Evolutionary conservation across 176 grass and related monocot genomes (phyloP), one percentile per base, ranked within the genome.

Genomic region (Avena sativa): DNA sequence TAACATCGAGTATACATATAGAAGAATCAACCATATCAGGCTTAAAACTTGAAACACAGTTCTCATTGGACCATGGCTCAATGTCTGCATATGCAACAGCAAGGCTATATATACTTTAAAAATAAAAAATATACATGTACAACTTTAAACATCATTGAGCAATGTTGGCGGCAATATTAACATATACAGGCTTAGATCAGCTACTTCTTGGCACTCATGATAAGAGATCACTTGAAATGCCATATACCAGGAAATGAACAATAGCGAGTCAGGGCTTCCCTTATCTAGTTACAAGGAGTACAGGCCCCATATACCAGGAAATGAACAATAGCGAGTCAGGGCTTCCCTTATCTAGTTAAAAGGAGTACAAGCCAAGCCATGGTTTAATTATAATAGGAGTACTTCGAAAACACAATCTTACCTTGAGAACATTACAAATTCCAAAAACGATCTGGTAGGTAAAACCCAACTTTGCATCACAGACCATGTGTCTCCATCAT

Each of bases 351-450:
- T 63, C 6, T 58, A 81, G 13, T 68, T 87, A 20, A 49, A 74
- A 59, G 16, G 44, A 14, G 9, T 58, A 60, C 58, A 48, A 48
- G 40, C 40, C 40, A 43, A 74, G 13, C 47, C 60, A 55, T 26
- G 64, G 20, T 19, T 52, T 55, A 9, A 25, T 74, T 83, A 9
- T 36, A 80, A 47, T 81, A 34, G 32, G 32, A 34, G 32, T 34
- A 86, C 65, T 86, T 63, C 16, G 55, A 65, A 84, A 83, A 23
- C 8, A 76, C 51, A 74, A 86, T 40, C 4, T 32, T 83, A 99
- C 97, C 97, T 92, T 78, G 97, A 99, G 83, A 99, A 99, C 97
- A 99, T 97, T 67, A 99, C 89, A 89, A 99, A 99, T 87, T 99
- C 97, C 36, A 99, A 79, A 68, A 97, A 99, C 58, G 97, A 99